Conservation (phyloP, 768 basidiomycete species). For the Lactifluus piperatus region DNA sequence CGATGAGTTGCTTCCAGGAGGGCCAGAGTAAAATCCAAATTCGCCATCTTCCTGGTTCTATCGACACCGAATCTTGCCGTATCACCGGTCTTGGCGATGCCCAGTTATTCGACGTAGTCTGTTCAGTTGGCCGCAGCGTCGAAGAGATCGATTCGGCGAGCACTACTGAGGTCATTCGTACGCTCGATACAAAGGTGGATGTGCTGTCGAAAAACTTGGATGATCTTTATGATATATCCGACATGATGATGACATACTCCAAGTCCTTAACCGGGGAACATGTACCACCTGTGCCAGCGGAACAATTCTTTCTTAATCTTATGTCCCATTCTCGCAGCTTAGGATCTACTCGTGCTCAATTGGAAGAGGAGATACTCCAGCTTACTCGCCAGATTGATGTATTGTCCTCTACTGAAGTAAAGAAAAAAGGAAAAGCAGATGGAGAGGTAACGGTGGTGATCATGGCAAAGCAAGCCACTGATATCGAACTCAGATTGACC, state of each 20-base stretch:
- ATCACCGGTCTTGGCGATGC: slow-evolving; percentile 42
- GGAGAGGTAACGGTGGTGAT: slow-evolving; percentile 37
- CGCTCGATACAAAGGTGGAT: slow-evolving; percentile 29
- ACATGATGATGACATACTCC: slow-evolving; percentile 37
- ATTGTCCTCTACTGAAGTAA: slow-evolving; percentile 27
- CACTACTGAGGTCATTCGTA: slow-evolving; percentile 20
- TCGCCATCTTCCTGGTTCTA: slow-evolving; percentile 37
- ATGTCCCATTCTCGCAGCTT: slow-evolving; percentile 32
- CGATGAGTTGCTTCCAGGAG: slow-evolving; percentile 28
- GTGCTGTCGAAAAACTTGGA: slow-evolving; percentile 32
- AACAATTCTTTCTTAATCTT: slow-evolving; percentile 35
- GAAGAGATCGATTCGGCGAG: slow-evolving; percentile 20
- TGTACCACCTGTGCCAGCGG: slow-evolving; percentile 32
- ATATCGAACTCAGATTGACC: slow-evolving; percentile 39
- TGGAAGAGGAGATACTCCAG: slow-evolving; percentile 30
- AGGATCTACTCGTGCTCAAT: slow-evolving; percentile 27
- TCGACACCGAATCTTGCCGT: slow-evolving; percentile 45
- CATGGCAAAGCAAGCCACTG: slow-evolving; percentile 29
- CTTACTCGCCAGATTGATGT: slow-evolving; percentile 34
- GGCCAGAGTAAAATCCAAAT: slow-evolving; percentile 48
- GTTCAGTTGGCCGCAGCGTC: slow-evolving; percentile 28
- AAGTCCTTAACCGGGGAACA: slow-evolving; percentile 37
- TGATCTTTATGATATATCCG: slow-evolving; percentile 34
- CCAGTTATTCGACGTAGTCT: slow-evolving; percentile 49
- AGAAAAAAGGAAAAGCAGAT: slow-evolving; percentile 26